A percentile compares a stretch with the other conserved stretches of the same genome.
These are phyloP conservation scores for Aspergillus asperescens DNA, from an alignment of 495 filamentous ascomycete species.

Conservation along the genomic window DNA sequence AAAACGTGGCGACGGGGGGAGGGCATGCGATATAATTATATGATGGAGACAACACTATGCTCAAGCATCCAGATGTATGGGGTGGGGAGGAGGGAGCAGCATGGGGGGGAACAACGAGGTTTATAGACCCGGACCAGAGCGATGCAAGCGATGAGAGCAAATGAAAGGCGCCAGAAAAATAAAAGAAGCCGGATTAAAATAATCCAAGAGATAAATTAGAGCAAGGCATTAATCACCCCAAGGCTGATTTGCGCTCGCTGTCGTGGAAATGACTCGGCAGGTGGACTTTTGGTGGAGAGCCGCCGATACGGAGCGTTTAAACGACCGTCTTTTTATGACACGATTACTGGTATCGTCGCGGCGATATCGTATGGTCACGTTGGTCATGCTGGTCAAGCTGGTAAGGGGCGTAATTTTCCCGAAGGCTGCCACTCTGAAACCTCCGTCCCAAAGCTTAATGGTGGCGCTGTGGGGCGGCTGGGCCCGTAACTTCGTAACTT, in stretches of 20 bases:
- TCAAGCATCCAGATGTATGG: constrained; percentile 18
- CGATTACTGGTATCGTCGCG: background rate
- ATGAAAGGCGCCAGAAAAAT: constrained; percentile 4
- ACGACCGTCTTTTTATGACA: background rate
- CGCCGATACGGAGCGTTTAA: background rate
- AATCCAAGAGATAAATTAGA: background rate
- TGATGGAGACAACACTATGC: constrained; percentile 12
- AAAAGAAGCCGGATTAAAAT: constrained; percentile 8
- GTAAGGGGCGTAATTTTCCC: background rate
- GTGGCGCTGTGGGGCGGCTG: constrained; percentile 20
- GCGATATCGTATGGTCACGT: background rate
- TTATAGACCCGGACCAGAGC: constrained; percentile 17
- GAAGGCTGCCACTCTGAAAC: constrained; percentile 13
- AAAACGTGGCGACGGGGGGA: constrained; percentile 18
- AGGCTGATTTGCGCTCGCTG: constrained; percentile 20
- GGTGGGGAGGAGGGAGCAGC: constrained; percentile 18
- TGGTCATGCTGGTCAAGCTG: no score
- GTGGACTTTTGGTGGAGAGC: background rate
- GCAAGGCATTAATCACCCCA: constrained; percentile 12
- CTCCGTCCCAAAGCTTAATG: constrained; percentile 44
- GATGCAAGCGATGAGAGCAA: constrained; percentile 14
- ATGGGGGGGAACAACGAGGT: constrained; percentile 18
- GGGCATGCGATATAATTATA: no score
- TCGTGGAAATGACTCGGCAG: constrained; percentile 15
- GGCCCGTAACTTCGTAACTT: no score